phyloP scores from a whole-genome alignment of 495 filamentous ascomycete genomes.

The Emericellopsis terricola region DNA sequence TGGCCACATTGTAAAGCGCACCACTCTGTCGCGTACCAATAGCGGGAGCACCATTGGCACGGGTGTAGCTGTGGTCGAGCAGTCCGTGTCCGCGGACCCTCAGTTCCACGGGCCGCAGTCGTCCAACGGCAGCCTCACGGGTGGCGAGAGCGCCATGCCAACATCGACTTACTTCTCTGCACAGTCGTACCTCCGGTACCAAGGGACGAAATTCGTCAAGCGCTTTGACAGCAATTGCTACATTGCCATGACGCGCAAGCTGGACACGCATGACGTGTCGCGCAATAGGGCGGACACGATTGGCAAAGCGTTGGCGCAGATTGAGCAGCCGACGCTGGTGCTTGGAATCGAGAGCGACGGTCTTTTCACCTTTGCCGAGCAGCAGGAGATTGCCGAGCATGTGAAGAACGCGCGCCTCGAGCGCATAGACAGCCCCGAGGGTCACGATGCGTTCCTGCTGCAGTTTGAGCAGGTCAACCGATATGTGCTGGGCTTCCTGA shows the following conservation, averaged over 20 bases:
- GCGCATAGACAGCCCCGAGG: slow-evolving; percentile 82
- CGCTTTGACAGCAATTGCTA: slow-evolving; percentile 98
- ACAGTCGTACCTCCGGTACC: slow-evolving; percentile 95
- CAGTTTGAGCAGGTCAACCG: slow-evolving; percentile 94
- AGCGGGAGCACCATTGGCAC: slow-evolving; percentile 12
- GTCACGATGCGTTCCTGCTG: slow-evolving; percentile 89
- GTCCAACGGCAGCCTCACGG: slow-evolving; percentile 15
- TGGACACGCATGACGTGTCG: slow-evolving; percentile 95
- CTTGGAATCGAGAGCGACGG: slow-evolving; percentile 90
- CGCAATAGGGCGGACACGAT: slow-evolving; percentile 48
- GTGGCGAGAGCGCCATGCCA: slow-evolving; percentile 26
- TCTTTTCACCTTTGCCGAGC: slow-evolving; percentile 90
- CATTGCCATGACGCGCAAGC: slow-evolving; percentile 93
- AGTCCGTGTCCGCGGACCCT: slow-evolving; percentile 36
- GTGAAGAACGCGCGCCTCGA: slow-evolving; percentile 64
- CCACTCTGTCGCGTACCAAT: slow-evolving; percentile 17
- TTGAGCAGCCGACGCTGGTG: slow-evolving; percentile 76
- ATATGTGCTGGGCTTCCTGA: slow-evolving; percentile 71
- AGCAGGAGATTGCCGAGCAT: slow-evolving; percentile 70
- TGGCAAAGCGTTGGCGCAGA: slow-evolving; percentile 53
- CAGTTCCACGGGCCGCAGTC: slow-evolving; percentile 55
- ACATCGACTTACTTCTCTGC: slow-evolving; percentile 87
- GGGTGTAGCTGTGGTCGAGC: slow-evolving; percentile 18
- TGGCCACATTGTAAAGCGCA: slow-evolving; percentile 48
- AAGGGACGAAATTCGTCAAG: slow-evolving; percentile 90